Base-by-base conservation (phyloP, 345 rosid genomes). In the Nephelium lappaceum region DNA sequence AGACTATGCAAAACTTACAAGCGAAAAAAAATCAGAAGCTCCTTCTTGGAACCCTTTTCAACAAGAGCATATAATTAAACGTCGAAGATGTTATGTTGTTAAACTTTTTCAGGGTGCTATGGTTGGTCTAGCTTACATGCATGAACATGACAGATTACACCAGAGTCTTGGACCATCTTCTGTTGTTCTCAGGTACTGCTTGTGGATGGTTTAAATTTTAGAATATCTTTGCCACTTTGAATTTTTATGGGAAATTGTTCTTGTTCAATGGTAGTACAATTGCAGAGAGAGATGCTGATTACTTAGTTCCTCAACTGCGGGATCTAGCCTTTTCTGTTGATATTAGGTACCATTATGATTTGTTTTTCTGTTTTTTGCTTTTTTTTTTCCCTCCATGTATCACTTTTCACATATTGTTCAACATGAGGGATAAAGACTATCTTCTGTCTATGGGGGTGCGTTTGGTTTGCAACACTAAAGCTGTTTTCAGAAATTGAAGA, bases 81-180 rank as follows among this genome's bases (percentile, higher is more conserved):
- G 88, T 66, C 89, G 89, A 81, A 84, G 91, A 87, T 77, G 71
- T 69, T 95, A 87, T 79, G 81, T 93, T 39, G 77, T 86, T 79
- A 89, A 82, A 84, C 78, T 95, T 73, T 86, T 95, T 73, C 92
- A 78, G 60, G 98, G 99, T 74, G 89, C 92, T 69, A 86, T 95
- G 87, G 84, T 51, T 63, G 99, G 97, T 84, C 89, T 95, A 67
- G 98, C 95, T 38, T 92, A 80, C 84, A 92, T 95, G 98, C 98
- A 93, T 81, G 83, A 80, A 68, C 87, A 86, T 80, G 97, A 93
- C 78, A 91, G 98, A 82, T 83, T 95, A 80, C 99, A 95, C 89
- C 98, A 95, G 85, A 95, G 99, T 87, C 89, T 95, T 71, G 99
- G 99, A 71, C 98, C 99, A 11, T 86, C 98, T 79, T 95, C 98